Evolutionary conservation across 257 asterid species (phyloP).

Genomic region (Coffea canephora): DNA sequence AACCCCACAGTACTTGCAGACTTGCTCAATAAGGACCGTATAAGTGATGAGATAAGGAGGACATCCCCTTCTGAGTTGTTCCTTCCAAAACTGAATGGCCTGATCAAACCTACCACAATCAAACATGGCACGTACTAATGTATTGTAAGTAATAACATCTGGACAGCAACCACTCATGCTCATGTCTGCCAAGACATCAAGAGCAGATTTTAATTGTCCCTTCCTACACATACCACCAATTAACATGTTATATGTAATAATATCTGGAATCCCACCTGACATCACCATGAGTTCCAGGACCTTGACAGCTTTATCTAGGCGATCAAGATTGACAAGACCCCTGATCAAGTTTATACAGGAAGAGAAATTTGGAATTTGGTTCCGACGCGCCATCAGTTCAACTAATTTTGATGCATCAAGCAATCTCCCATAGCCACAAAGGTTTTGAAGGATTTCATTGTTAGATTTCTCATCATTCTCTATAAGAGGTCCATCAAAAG

Average conservation of each 20-base stretch:
- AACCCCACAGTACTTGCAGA: conserved; percentile 57
- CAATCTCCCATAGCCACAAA: conserved; percentile 63
- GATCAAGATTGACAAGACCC: conserved; percentile 62
- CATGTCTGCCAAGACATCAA: conserved; percentile 65
- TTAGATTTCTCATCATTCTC: conserved; percentile 66
- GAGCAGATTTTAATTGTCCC: conserved; percentile 45
- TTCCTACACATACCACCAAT: conserved; percentile 76
- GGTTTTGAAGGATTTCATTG: conserved; percentile 59
- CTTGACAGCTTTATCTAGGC: conserved; percentile 51
- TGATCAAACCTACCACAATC: conserved; percentile 54
- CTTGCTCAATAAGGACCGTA: conserved; percentile 65
- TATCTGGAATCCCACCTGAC: conserved; percentile 90
- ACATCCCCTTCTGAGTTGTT: conserved; percentile 73
- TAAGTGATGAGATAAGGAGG: conserved; percentile 71
- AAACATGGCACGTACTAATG: conserved; percentile 67
- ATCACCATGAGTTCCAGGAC: conserved; percentile 69
- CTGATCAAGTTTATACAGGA: conserved; percentile 74
- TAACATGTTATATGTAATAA: conserved; percentile 83
- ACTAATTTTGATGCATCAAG: conserved; percentile 58
- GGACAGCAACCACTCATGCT: conserved; percentile 90
- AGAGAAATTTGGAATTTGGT: conserved; percentile 71
- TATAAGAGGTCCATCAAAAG: conserved; percentile 42
- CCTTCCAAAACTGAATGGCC: conserved; percentile 76
- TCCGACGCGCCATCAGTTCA: conserved; percentile 68
- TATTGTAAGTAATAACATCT: conserved; percentile 68